phyloP scores from a whole-genome alignment of 1,284 basidiomycete genomes.

The Sanguinoderma infundibulare region DNA sequence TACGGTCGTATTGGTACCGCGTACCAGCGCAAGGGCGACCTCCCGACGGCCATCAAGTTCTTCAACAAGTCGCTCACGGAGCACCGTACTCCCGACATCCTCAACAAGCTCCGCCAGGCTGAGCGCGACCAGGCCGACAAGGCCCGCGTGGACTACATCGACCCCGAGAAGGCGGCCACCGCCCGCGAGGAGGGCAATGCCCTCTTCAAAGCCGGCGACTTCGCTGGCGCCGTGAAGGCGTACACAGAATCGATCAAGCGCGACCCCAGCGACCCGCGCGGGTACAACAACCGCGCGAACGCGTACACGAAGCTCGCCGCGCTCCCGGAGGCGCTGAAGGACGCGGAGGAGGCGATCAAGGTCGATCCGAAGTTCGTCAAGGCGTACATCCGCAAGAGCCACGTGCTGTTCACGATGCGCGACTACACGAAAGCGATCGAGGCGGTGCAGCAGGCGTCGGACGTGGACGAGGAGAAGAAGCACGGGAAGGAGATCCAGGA shows the following conservation, averaged over 20 bases:
- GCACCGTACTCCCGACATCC: conserved; percentile 93
- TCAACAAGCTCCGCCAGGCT: conserved; percentile 88
- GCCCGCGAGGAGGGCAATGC: conserved; percentile 94
- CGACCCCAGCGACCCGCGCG: conserved; percentile 87
- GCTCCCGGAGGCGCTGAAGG: conserved; percentile 95
- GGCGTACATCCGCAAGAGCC: conserved; percentile 94
- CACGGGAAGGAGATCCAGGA: conserved; percentile 83
- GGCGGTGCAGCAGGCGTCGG: conserved; percentile 76
- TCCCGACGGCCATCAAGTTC: conserved; percentile 83
- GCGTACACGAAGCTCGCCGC: conserved; percentile 97
- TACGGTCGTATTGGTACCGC: conserved; percentile 90
- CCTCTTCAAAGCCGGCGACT: conserved; percentile 92
- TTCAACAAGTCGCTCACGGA: conserved; percentile 94
- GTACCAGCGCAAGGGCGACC: conserved; percentile 84
- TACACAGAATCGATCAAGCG: conserved; percentile 98
- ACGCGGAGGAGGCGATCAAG: conserved; percentile 92
- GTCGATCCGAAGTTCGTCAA: conserved; percentile 93
- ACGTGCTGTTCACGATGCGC: conserved; percentile 89
- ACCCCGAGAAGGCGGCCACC: conserved; percentile 83
- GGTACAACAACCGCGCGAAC: conserved; percentile 97
- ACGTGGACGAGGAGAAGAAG: conserved; percentile 78
- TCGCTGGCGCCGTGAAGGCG: conserved; percentile 89
- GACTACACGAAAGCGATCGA: conserved; percentile 89
- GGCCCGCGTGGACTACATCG: conserved; percentile 86
- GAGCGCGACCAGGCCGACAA: conserved; percentile 84